phyloP scores from a whole-genome alignment of 75 land plant genomes.

The Sequoia sempervirens region DNA sequence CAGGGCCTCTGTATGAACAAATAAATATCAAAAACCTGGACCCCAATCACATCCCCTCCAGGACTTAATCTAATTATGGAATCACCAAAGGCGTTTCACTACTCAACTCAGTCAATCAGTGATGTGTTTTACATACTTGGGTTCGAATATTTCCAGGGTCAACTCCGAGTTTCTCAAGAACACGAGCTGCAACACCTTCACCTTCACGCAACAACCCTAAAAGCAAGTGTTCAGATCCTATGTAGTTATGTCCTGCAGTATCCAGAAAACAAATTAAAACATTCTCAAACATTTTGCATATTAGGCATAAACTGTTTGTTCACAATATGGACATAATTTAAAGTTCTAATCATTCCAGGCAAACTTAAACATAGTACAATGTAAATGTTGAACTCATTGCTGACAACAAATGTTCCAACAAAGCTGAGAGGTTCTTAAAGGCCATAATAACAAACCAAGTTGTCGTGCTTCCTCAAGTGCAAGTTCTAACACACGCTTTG shows the following conservation, averaged over 20 bases:
- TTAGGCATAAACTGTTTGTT: too few species aligned
- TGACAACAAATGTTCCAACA: neutral
- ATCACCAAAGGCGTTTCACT: neutral
- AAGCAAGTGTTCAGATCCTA: slow-evolving; percentile 90
- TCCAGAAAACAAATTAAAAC: neutral
- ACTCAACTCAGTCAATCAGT: neutral
- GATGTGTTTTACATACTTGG: slow-evolving; percentile 40
- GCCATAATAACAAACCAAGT: slow-evolving; percentile 41
- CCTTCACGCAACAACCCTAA: slow-evolving; percentile 81
- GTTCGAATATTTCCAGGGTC: slow-evolving; percentile 86
- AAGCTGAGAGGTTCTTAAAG: neutral
- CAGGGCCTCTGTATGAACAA: too few species aligned
- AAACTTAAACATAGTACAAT: neutral
- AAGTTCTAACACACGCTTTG: slow-evolving; percentile 88
- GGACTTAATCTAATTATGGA: neutral
- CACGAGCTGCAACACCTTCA: slow-evolving; percentile 94
- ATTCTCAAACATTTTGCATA: neutral
- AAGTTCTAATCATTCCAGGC: too few species aligned
- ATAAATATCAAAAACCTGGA: neutral
- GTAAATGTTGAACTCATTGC: neutral
- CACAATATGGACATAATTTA: too few species aligned
- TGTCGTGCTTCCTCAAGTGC: slow-evolving; percentile 88
- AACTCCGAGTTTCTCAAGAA: slow-evolving; percentile 85
- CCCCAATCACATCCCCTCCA: neutral
- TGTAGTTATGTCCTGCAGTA: slow-evolving; percentile 82